Conservation (phyloP, 2,329 filamentous ascomycete genomes). For the Fusarium sp. region DNA sequence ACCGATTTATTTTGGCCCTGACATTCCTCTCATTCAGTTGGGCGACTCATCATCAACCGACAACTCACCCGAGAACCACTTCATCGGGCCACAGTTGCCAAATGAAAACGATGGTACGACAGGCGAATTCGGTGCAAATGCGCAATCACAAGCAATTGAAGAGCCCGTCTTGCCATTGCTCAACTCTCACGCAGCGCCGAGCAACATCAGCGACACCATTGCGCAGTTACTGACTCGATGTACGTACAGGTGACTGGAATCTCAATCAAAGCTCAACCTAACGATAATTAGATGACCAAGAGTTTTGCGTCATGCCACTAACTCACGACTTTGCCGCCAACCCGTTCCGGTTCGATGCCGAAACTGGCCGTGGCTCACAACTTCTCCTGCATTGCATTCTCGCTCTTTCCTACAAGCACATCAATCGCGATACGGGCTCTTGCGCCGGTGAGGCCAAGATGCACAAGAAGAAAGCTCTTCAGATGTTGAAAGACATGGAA, state of each 20-base stretch:
- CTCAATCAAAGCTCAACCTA: too few species aligned
- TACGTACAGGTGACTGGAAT: background rate
- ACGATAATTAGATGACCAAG: background rate
- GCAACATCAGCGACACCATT: background rate
- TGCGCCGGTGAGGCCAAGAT: background rate
- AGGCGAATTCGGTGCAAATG: accelerated
- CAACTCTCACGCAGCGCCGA: background rate
- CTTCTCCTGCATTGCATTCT: background rate
- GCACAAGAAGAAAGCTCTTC: background rate
- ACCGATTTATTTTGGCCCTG: background rate
- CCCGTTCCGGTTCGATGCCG: background rate
- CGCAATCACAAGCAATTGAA: background rate
- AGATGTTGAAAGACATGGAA: background rate
- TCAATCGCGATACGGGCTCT: background rate
- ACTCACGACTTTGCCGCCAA: background rate
- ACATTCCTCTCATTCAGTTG: background rate
- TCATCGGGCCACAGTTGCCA: background rate
- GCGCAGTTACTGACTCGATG: background rate
- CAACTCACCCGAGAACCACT: background rate
- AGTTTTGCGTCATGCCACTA: background rate
- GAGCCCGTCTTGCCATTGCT: background rate
- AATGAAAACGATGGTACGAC: background rate
- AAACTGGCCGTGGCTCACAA: background rate
- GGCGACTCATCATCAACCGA: background rate
- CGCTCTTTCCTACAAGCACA: background rate